Evolutionary conservation across 306 rosid genomes (phyloP).

Genomic region (Rosa rugosa): DNA sequence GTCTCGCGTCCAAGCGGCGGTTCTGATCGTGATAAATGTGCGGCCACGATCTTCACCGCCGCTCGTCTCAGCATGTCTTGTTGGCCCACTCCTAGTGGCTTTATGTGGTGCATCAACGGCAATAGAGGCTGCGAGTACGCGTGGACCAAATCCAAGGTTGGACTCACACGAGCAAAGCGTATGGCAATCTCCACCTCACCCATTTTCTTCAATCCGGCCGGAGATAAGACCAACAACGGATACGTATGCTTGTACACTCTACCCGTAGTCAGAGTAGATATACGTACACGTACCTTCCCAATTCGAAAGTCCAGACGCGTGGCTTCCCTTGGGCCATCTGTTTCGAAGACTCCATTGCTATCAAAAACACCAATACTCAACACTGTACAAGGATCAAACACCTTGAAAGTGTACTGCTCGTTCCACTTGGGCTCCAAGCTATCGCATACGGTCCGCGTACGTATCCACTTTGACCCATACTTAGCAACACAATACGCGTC

Average conservation of each 20-base stretch:
- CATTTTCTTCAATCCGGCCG: constrained; percentile 58
- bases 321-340: constrained; percentile 23
- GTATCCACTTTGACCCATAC: constrained; percentile 84
- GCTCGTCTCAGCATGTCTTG: constrained; percentile 64
- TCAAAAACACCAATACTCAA: constrained; percentile 76
- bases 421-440: constrained; percentile 87
- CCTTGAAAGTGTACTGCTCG: constrained; percentile 91
- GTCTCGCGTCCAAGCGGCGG: constrained; percentile 71
- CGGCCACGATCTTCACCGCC: constrained; percentile 60
- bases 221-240: constrained; percentile 55
- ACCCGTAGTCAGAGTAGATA: constrained; percentile 65
- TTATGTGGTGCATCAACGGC: constrained; percentile 85
- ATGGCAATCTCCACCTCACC: constrained; percentile 83
- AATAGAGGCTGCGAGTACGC: constrained; percentile 67
- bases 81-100: constrained; percentile 65
- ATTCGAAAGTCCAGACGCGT: constrained; percentile 51
- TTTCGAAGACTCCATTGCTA: constrained; percentile 37
- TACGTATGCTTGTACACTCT: constrained; percentile 58
- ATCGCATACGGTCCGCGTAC: constrained; percentile 65
- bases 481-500: constrained; percentile 85
- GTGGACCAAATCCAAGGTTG: constrained; percentile 65
- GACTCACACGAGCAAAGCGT: constrained; percentile 47
- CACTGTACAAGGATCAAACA: constrained; percentile 82
- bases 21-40: constrained; percentile 65
- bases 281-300: constrained; percentile 66